phyloP scores from a whole-genome alignment of 1,284 basidiomycete species.

The Veloboletus limbatus region DNA sequence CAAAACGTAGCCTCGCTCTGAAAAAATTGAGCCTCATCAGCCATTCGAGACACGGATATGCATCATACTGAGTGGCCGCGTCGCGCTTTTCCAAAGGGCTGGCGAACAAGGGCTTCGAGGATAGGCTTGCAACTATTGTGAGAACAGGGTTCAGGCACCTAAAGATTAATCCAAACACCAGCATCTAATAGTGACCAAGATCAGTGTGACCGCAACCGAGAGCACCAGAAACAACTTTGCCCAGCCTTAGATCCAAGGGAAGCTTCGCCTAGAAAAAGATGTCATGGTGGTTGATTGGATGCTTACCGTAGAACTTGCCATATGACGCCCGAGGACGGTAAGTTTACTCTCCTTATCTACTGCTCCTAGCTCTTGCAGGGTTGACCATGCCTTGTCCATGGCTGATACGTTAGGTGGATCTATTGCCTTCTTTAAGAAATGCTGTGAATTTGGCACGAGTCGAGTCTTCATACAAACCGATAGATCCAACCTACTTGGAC shows the following conservation, averaged over 20 bases:
- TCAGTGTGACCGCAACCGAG: constrained; percentile 1
- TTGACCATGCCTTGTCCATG: constrained; percentile 77
- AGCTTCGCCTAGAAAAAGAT: constrained; percentile 59
- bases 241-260: constrained; percentile 87
- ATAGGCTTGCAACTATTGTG: constrained; percentile 82
- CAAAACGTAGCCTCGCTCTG: constrained; percentile 70
- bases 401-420: constrained; percentile 79
- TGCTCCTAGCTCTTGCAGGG: constrained; percentile 79
- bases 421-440: constrained; percentile 72
- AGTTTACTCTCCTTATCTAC: constrained; percentile 62
- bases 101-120: constrained; percentile 84
- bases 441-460: constrained; percentile 28
- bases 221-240: constrained; percentile 54
- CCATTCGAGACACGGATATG: no score
- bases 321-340: constrained; percentile 82
- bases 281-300: not conserved
- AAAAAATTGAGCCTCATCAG: no score
- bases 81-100: constrained; percentile 83
- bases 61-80: constrained; percentile 63
- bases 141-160: constrained; percentile 74
- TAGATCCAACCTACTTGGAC: constrained; percentile 53
- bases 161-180: constrained; percentile 81
- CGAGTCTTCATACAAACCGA: not conserved
- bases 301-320: constrained; percentile 46
- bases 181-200: constrained; percentile 58